These are phyloP conservation scores for Apodospora peruviana DNA, from an alignment of 495 filamentous ascomycete genomes.

Conservation along the genomic window DNA sequence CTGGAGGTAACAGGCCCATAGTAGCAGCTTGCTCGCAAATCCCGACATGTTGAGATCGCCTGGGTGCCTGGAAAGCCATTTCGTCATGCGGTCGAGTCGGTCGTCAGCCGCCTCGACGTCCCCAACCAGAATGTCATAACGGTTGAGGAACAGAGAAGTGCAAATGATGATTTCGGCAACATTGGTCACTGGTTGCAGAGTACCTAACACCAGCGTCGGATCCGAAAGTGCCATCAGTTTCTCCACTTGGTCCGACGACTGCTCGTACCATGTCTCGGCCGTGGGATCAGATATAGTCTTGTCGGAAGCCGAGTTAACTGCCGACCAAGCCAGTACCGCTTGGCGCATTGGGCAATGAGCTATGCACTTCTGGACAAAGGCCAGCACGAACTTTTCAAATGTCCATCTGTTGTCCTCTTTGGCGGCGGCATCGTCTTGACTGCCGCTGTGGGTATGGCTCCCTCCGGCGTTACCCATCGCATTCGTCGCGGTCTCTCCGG, in stretches of 20 bases:
- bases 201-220: slow-evolving; percentile 6
- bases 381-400: slow-evolving; percentile 17
- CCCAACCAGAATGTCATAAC: slow-evolving; percentile 11
- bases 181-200: slow-evolving; percentile 7
- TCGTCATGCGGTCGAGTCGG: slow-evolving; percentile 10
- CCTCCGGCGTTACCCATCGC: too few species aligned
- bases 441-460: neutral
- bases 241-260: slow-evolving; percentile 8
- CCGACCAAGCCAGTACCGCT: slow-evolving; percentile 16
- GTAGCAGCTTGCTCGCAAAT: slow-evolving; percentile 16
- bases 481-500: neutral
- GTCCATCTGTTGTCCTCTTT: slow-evolving; percentile 12
- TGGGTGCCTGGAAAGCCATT: slow-evolving; percentile 8
- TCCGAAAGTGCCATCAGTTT: slow-evolving; percentile 8
- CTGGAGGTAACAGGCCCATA: slow-evolving; percentile 19
- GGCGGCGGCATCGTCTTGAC: slow-evolving; percentile 4
- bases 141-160: slow-evolving; percentile 15
- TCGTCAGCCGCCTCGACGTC: slow-evolving; percentile 4
- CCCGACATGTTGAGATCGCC: slow-evolving; percentile 10
- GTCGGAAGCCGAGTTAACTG: slow-evolving; percentile 2
- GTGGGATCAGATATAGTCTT: neutral
- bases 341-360: slow-evolving; percentile 13
- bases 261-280: slow-evolving; percentile 5
- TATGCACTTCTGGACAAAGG: slow-evolving; percentile 11
- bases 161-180: slow-evolving; percentile 15